Percentiles rank a stretch among this genome's conserved stretches.
Evolutionary conservation across 129 eudicot genomes (phyloP).

Genomic region (Tanacetum coccineum): DNA sequence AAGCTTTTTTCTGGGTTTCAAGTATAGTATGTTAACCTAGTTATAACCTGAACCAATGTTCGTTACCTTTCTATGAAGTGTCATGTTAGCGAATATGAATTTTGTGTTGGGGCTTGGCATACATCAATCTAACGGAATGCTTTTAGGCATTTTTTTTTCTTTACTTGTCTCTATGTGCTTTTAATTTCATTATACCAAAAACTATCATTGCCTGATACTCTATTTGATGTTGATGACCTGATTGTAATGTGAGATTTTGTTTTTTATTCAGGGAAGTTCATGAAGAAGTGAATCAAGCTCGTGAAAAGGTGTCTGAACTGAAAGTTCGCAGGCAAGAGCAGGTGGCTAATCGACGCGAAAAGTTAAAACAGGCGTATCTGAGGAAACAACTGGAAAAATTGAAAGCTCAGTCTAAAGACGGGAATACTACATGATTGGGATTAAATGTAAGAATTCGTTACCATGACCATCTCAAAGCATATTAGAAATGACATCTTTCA

Average conservation of each 20-base stretch:
- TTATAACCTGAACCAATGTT: too few relatives aligned
- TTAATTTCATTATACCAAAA: neutral
- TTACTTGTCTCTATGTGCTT: neutral
- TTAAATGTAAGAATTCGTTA: slow-evolving; percentile 12
- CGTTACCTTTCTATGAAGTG: too few relatives aligned
- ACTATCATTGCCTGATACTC: neutral
- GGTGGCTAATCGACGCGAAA: slow-evolving; percentile 62
- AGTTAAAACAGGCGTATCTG: slow-evolving; percentile 78
- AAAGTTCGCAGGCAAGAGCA: slow-evolving; percentile 78
- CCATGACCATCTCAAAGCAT: slow-evolving; percentile 10
- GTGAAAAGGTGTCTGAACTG: slow-evolving; percentile 69
- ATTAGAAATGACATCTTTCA: neutral
- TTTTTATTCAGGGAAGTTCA: slow-evolving; percentile 73
- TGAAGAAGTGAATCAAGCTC: slow-evolving; percentile 79
- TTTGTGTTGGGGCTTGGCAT: too few relatives aligned
- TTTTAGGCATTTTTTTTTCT: too few relatives aligned
- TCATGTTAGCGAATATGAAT: too few relatives aligned
- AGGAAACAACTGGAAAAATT: slow-evolving; percentile 67
- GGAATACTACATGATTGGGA: slow-evolving; percentile 35
- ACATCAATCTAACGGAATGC: too few relatives aligned
- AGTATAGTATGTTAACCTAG: too few relatives aligned
- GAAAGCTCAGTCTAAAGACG: slow-evolving; percentile 59
- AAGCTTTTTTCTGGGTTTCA: too few relatives aligned
- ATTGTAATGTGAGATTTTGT: neutral
- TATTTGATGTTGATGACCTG: slow-evolving; percentile 9